These are phyloP conservation scores for Citrus australasica DNA, from an alignment of 345 rosid species.

Conservation along the genomic window DNA sequence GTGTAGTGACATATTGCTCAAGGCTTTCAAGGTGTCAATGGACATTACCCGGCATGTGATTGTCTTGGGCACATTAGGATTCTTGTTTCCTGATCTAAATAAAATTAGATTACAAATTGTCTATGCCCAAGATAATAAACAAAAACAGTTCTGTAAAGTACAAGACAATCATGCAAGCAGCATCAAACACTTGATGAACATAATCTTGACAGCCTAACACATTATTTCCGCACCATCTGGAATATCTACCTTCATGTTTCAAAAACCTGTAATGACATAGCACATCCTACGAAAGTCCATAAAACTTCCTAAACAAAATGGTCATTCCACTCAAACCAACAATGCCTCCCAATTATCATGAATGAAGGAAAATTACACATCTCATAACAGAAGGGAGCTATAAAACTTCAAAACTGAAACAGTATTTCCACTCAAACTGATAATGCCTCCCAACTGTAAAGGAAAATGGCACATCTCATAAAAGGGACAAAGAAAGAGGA, in stretches of 20 bases:
- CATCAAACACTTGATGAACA: constrained; percentile 2
- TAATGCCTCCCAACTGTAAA: not conserved
- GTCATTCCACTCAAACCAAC: not conserved
- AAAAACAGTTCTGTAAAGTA: not conserved
- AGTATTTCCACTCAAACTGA: not conserved
- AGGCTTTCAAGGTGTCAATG: constrained; percentile 55
- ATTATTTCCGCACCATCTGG: not conserved
- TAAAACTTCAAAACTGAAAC: not conserved
- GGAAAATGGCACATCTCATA: not conserved
- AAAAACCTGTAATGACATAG: not conserved
- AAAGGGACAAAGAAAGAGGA: not conserved
- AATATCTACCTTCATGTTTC: not conserved
- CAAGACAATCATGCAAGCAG: not conserved
- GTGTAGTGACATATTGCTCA: constrained; percentile 33
- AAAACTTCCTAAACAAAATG: not conserved
- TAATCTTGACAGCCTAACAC: not conserved
- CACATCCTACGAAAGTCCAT: not conserved
- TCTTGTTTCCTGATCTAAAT: constrained; percentile 63
- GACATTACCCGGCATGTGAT: constrained; percentile 71
- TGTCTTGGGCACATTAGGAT: constrained; percentile 57
- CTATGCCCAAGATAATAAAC: constrained; percentile 16
- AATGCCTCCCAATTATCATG: not conserved
- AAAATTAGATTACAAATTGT: constrained; percentile 25
- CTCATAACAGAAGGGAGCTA: not conserved
- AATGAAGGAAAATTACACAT: not conserved